Conservation (phyloP, 75 land plant species). For the Picea sitchensis region DNA sequence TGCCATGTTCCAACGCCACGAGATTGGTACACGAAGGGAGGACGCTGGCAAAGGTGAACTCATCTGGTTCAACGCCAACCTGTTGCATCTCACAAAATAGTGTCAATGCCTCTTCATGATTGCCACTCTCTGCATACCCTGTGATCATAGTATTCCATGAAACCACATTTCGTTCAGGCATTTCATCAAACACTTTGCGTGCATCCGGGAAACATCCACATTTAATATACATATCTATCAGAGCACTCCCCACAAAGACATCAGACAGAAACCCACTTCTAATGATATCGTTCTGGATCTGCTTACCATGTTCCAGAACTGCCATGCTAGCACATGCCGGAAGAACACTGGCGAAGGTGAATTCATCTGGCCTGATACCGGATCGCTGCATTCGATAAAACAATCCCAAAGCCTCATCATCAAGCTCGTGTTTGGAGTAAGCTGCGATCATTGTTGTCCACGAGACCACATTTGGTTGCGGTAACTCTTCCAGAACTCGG, state of each 20-base stretch:
- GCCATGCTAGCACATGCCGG: slow-evolving; percentile 9
- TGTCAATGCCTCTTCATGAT: slow-evolving; percentile 12
- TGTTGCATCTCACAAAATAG: slow-evolving; percentile 14
- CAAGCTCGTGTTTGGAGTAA: background rate
- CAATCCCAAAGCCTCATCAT: slow-evolving; percentile 1
- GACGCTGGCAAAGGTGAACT: slow-evolving; percentile 2
- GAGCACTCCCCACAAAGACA: slow-evolving; percentile 12
- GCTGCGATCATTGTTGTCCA: slow-evolving; percentile 19
- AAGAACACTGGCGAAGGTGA: slow-evolving; percentile 10
- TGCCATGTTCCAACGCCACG: too few relatives aligned
- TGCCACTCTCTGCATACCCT: slow-evolving; percentile 3
- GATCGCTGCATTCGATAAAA: slow-evolving; percentile 2
- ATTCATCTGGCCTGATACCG: slow-evolving; percentile 1
- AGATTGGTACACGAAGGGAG: background rate
- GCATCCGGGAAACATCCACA: slow-evolving; percentile 10
- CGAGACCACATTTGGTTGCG: background rate
- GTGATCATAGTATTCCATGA: slow-evolving; percentile 16
- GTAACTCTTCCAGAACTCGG: slow-evolving; percentile 1
- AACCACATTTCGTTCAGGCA: slow-evolving; percentile 10
- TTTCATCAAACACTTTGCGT: slow-evolving; percentile 19
- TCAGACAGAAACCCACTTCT: slow-evolving; percentile 7
- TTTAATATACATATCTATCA: slow-evolving; percentile 21
- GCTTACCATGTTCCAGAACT: background rate
- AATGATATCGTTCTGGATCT: slow-evolving; percentile 7
- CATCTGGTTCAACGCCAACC: background rate